Evolutionary conservation across 495 filamentous ascomycete species (phyloP).

Genomic region (Trichoderma asperelloides): DNA sequence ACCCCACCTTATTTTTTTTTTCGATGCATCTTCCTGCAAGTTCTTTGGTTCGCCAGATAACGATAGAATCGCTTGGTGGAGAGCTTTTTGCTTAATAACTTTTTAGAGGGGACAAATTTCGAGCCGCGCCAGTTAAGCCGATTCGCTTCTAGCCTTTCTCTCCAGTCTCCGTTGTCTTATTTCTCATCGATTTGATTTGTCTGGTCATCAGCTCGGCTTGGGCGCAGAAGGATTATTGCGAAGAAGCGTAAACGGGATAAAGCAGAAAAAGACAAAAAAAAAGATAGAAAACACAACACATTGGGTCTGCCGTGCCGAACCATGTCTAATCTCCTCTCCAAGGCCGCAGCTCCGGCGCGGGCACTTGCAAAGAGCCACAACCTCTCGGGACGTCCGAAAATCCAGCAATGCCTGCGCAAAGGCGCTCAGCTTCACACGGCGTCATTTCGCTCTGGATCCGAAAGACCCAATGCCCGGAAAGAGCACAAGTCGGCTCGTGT

Average conservation of each 20-base stretch:
- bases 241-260: background rate
- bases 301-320: conserved; percentile 11
- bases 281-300: background rate
- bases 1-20: background rate
- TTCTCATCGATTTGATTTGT: background rate
- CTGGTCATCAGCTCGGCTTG: background rate
- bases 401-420: conserved; percentile 25
- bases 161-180: background rate
- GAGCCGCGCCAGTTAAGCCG: background rate
- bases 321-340: conserved; percentile 36
- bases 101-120: conserved; percentile 4
- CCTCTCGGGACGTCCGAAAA: conserved; percentile 27
- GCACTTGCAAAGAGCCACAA: conserved; percentile 27
- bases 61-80: background rate
- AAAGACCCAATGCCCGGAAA: background rate
- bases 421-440: conserved; percentile 20
- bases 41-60: background rate
- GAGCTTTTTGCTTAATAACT: background rate
- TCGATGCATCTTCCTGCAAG: background rate
- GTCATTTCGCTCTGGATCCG: conserved; percentile 14
- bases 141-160: background rate
- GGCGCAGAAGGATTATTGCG: background rate
- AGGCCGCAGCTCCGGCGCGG: conserved; percentile 36
- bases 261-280: background rate
- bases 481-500: background rate